Base-by-base conservation (phyloP, 2,329 filamentous ascomycete species). In the Pseudogymnoascus sp. region DNA sequence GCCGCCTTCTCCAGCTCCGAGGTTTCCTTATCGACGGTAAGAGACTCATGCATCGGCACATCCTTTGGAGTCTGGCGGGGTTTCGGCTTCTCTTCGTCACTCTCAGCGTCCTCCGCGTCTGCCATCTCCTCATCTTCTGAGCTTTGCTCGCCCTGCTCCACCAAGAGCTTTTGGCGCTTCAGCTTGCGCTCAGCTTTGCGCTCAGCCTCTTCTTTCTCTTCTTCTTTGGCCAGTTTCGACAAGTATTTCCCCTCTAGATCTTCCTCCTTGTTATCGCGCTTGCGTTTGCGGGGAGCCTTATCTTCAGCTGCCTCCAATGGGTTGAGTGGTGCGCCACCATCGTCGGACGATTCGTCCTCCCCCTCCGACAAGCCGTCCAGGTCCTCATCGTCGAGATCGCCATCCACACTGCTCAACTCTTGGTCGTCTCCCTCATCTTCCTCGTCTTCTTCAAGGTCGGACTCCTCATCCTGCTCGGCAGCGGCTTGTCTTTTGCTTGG, bases 1-100 rank as follows among this genome's bases (percentile, higher is more conserved):
- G 85, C 84, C 7, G 93, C 90, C 78, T 96, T 96, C 63, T 96
- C 90, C 2, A 96, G 70, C 67, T 96, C 90, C 21, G 79, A 77
- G 55, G 69, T 78, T 74, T 81, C 86, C 76, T 78, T 82, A 73
- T 77, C 75, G 61, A 77, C 79, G 67, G 73, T 75, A 40, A 84
- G 78, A 62, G 81, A 85, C 71, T 87, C 86, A 69, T 88, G 86
- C 14, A 71, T 12, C 25, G 72, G 72, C 23, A 71, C 63, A 41
- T 83, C 75, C 18, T 71, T 65, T 3, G 81, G 79, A 7, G 75
- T 67, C 5, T 75, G 77, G 12, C 78, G 76, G 3, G 76, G 72
- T 2, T 73, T 73, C 9, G 72, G 71, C 6, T 75, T 72, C 6
- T 67, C 70, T 8, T 70, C 70, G 18, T 70, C 70, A 11, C 61